Evolutionary conservation across 164 flowering plant species (phyloP).

Genomic region (Magnolia officinalis): DNA sequence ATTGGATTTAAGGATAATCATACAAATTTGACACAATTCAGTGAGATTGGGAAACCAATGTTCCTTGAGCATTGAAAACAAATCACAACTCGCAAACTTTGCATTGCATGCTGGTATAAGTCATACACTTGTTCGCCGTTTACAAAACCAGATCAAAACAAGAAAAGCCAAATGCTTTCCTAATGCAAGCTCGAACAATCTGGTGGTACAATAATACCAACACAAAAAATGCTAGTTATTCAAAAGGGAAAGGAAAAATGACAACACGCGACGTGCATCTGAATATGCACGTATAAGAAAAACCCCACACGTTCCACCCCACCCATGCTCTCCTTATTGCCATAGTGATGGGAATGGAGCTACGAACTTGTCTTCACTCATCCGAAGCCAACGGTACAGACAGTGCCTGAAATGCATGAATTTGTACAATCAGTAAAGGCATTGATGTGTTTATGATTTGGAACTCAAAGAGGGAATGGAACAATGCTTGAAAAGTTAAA

Average conservation of each 20-base stretch:
- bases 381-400: constrained; percentile 66
- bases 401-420: constrained; percentile 44
- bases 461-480: too few relatives aligned
- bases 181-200: constrained; percentile 1
- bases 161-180: not conserved
- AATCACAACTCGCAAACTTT: not conserved
- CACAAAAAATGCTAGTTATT: constrained; percentile 2
- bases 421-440: too few relatives aligned
- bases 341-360: not conserved
- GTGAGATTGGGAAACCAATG: too few relatives aligned
- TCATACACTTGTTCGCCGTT: constrained; percentile 1
- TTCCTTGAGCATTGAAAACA: not conserved
- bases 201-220: not conserved
- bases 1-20: too few relatives aligned
- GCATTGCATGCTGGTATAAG: not conserved
- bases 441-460: too few relatives aligned
- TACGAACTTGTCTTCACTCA: constrained; percentile 10
- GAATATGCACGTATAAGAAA: not conserved
- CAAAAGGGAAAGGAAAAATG: not conserved
- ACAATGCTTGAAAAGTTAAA: too few relatives aligned
- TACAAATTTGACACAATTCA: too few relatives aligned
- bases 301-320: not conserved
- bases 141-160: not conserved
- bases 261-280: not conserved
- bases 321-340: not conserved